Base-by-base conservation (phyloP, 805 yeast species). In the Kluyveromyces starmeri region DNA sequence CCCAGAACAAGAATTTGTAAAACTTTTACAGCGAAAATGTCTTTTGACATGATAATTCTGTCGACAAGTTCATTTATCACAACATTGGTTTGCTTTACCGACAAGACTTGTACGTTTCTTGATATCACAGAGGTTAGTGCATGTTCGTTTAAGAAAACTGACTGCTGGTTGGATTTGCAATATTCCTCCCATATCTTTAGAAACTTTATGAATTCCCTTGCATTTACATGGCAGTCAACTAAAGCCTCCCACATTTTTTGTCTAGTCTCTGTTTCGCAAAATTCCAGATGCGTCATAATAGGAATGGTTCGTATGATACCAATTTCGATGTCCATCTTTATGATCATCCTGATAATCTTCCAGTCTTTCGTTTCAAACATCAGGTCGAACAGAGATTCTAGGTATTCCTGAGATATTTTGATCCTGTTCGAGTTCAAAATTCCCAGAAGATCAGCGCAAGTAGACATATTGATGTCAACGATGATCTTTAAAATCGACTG, bases 121-220 rank as follows among this genome's bases (percentile, higher is more conserved):
- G 82, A 51, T 2, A 75, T 62, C 5, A 53, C 41, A 1, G 49
- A 35, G 1, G 65, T 42, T 34, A 70, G 64, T 4, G 47, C 50
- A 3, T 33, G 27, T 8, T 58, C 55, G 4, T 50, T 23, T 37
- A 53, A 51, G 1, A 18, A 10, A 26, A 27, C 34, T 29, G 42
- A 14, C 20, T 19, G 6, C 11, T 20, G 35, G 37, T 38, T 38
- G 11, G 19, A 32, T 7, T 27, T 18, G 28, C 46, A 42, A 32
- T 49, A 52, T 1, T 28, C 31, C 11, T 58, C 53, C 75, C 80
- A 76, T 9, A 65, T 42, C 6, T 59, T 51, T 32, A 73, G 59
- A 42, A 79, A 79, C 4, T 57, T 48, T 3, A 54, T 55, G 18
- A 73, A 58, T 36, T 78, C 84, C 62, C 88, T 71, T 4, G 77